These are phyloP conservation scores for Rhizopogon vulgaris DNA, from an alignment of 768 basidiomycete genomes.

Conservation along the genomic window DNA sequence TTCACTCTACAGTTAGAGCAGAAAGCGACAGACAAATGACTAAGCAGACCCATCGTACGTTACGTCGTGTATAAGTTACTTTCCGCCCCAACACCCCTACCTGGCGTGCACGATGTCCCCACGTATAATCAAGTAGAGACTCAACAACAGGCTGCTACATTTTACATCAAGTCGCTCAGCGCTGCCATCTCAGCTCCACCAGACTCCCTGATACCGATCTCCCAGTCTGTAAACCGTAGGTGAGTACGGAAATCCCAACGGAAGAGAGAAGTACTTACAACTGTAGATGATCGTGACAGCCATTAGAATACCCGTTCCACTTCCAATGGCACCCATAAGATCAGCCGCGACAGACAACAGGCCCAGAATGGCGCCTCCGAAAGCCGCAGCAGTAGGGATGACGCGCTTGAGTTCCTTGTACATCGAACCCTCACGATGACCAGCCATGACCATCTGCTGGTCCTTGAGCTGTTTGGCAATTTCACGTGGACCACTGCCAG, in stretches of 20 bases:
- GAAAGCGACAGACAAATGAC: neutral
- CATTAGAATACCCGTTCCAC: slow-evolving; percentile 95
- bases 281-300: slow-evolving; percentile 97
- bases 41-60: neutral
- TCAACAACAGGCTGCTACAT: neutral
- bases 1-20: neutral
- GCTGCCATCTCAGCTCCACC: slow-evolving; percentile 80
- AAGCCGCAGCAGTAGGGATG: slow-evolving; percentile 95
- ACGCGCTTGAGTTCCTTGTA: slow-evolving; percentile 99
- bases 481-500: slow-evolving; percentile 91
- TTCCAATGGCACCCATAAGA: slow-evolving; percentile 92
- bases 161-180: slow-evolving; percentile 69
- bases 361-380: slow-evolving; percentile 96
- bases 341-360: slow-evolving; percentile 88
- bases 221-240: slow-evolving; percentile 63
- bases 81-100: neutral
- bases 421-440: slow-evolving; percentile 95
- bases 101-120: too few relatives aligned
- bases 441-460: slow-evolving; percentile 91
- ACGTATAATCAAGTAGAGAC: neutral
- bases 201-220: slow-evolving; percentile 80
- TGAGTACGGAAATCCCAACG: neutral
- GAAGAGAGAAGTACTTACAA: slow-evolving; percentile 24
- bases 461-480: slow-evolving; percentile 98
- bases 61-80: neutral